Conservation (phyloP, 108 stramenopile genomes). For the Aureococcus anophagefferens region DNA sequence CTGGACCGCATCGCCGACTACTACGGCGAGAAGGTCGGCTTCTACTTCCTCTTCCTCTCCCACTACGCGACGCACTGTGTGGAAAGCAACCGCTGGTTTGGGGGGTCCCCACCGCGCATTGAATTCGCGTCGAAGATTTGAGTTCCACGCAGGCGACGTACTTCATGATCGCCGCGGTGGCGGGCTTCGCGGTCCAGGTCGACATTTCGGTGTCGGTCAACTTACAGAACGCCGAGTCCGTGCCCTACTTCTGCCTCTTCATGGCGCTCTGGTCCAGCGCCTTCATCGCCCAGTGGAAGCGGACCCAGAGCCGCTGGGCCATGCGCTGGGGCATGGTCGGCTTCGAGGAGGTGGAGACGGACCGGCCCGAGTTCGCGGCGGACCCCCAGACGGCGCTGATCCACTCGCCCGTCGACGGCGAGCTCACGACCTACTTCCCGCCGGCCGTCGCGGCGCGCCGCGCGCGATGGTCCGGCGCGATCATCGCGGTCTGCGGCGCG, state of each 20-base stretch:
- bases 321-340: conserved; percentile 37
- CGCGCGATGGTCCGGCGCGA: not conserved
- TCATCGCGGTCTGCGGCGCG: not conserved
- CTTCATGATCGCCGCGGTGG: conserved; percentile 26
- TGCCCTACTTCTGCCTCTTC: conserved; percentile 26
- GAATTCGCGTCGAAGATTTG: too few species aligned
- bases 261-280: conserved; percentile 32
- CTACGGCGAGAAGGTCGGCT: not conserved
- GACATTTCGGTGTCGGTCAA: conserved; percentile 18
- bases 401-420: conserved; percentile 8
- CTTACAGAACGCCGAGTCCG: conserved; percentile 9
- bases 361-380: conserved; percentile 26
- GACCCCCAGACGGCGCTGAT: conserved; percentile 1
- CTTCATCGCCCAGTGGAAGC: conserved; percentile 35
- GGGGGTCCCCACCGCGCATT: too few species aligned
- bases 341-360: conserved; percentile 33
- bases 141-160: conserved; percentile 28
- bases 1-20: not conserved
- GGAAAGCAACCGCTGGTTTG: too few species aligned
- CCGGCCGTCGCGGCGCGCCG: not conserved
- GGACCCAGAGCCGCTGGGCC: conserved; percentile 23
- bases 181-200: conserved; percentile 26
- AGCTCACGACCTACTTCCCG: not conserved
- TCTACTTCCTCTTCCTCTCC: not conserved
- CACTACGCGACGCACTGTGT: not conserved